Percentiles rank a stretch among this genome's conserved stretches.
Evolutionary conservation across 192 early-diverging fungal genomes (phyloP).

Genomic region (Spizellomyces sp.): DNA sequence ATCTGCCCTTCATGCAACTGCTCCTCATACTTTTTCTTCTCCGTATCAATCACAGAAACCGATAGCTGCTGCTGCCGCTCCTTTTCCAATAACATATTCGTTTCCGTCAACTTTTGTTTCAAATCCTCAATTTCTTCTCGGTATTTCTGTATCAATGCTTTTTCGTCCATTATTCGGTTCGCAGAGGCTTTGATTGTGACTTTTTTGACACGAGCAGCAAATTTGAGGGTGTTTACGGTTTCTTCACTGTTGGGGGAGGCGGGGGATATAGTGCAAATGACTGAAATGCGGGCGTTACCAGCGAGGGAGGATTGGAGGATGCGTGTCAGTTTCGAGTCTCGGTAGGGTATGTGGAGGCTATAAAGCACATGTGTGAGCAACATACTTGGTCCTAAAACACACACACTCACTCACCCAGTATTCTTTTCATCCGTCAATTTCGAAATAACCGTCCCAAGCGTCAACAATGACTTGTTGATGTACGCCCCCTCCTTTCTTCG

Average conservation of each 20-base stretch:
- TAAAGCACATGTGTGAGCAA: background rate
- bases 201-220: conserved; percentile 90
- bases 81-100: conserved; percentile 54
- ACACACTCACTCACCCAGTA: background rate
- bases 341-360: conserved; percentile 83
- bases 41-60: conserved; percentile 9
- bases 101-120: conserved; percentile 59
- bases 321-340: conserved; percentile 95
- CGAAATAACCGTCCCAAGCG: conserved; percentile 91
- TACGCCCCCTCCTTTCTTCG: conserved; percentile 95
- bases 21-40: conserved; percentile 49
- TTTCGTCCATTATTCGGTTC: conserved; percentile 80
- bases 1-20: conserved; percentile 46
- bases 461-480: conserved; percentile 90
- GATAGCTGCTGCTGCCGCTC: conserved; percentile 43
- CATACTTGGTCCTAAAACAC: background rate
- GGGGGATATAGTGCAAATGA: conserved; percentile 91
- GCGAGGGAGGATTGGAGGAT: conserved; percentile 90
- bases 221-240: conserved; percentile 90
- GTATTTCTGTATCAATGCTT: conserved; percentile 84
- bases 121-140: conserved; percentile 77
- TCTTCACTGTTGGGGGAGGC: conserved; percentile 79
- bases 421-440: conserved; percentile 75
- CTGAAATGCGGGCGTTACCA: conserved; percentile 85
- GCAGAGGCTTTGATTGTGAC: conserved; percentile 79